These are phyloP conservation scores for Phanerodontia chrysosporium DNA, from an alignment of 768 basidiomycete species.

Conservation along the genomic window DNA sequence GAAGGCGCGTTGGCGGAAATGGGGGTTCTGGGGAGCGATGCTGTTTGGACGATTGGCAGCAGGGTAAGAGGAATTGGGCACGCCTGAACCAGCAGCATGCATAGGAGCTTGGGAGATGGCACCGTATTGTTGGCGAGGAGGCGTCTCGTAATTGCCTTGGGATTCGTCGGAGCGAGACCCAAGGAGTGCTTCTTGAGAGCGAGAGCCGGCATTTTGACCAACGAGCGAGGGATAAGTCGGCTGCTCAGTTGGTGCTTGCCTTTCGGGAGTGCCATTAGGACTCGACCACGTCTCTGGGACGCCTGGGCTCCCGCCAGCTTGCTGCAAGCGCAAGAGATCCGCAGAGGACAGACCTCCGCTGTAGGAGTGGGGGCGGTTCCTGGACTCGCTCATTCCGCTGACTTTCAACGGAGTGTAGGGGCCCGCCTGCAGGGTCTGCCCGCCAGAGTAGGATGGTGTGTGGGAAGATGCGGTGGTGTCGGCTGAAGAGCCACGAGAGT, in stretches of 20 bases:
- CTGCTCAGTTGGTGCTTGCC: conserved; percentile 27
- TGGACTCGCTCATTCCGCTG: conserved; percentile 49
- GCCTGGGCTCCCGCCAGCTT: conserved; percentile 42
- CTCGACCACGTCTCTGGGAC: conserved; percentile 24
- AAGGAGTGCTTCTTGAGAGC: conserved; percentile 44
- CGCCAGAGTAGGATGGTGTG: conserved; percentile 47
- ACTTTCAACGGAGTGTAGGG: conserved; percentile 48
- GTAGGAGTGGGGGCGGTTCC: conserved; percentile 79
- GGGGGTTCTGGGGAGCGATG: conserved; percentile 40
- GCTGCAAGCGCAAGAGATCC: conserved; percentile 72
- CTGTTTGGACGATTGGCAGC: conserved; percentile 48
- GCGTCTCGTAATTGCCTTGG: conserved; percentile 53
- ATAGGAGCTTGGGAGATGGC: conserved; percentile 33
- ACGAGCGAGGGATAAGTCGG: conserved; percentile 66
- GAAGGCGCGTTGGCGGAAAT: conserved; percentile 62
- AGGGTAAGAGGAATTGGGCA: conserved; percentile 30
- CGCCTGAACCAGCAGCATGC: conserved; percentile 32
- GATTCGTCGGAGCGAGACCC: conserved; percentile 25
- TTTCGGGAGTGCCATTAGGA: conserved; percentile 26
- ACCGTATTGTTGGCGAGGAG: conserved; percentile 46
- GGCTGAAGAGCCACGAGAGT: conserved; percentile 81
- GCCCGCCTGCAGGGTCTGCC: conserved; percentile 53
- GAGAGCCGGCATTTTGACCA: conserved; percentile 39
- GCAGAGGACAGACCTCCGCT: conserved; percentile 73
- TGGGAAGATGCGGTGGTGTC: conserved; percentile 67